These are phyloP conservation scores for Oryza punctata DNA, from an alignment of 176 grass and related monocot species.

Conservation along the genomic window DNA sequence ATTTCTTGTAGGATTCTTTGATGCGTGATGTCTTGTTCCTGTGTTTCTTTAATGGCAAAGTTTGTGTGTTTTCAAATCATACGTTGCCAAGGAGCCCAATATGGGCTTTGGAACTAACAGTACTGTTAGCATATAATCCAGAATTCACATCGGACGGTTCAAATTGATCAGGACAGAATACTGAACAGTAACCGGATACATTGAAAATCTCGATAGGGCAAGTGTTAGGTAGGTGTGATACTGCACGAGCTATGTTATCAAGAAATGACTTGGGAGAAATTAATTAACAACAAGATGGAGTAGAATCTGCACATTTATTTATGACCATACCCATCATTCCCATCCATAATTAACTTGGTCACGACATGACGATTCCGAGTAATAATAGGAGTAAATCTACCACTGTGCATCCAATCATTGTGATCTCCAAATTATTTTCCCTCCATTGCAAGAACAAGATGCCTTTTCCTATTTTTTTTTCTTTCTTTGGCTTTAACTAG, in stretches of 20 bases:
- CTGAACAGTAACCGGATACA: background rate
- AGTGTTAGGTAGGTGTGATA: background rate
- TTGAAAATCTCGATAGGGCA: background rate
- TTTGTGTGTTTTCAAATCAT: no score
- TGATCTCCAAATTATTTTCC: constrained; percentile 28
- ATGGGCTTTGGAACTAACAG: no score
- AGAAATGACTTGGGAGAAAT: background rate
- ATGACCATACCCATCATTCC: background rate
- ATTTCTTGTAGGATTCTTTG: no score
- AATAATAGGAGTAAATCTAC: background rate
- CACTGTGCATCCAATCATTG: constrained; percentile 15
- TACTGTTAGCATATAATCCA: no score
- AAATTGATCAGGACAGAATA: background rate
- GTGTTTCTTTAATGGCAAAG: no score
- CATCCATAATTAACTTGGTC: constrained; percentile 8
- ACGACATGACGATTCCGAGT: background rate
- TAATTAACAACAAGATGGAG: background rate
- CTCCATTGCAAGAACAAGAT: constrained; percentile 22
- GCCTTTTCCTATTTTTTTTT: no score
- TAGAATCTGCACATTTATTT: constrained; percentile 11
- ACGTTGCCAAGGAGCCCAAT: no score
- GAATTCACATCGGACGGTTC: background rate
- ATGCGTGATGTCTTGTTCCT: no score
- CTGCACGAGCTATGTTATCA: background rate
- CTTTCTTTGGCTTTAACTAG: background rate